phyloP scores from a whole-genome alignment of 2,329 filamentous ascomycete genomes.

The Diaporthe sp. region DNA sequence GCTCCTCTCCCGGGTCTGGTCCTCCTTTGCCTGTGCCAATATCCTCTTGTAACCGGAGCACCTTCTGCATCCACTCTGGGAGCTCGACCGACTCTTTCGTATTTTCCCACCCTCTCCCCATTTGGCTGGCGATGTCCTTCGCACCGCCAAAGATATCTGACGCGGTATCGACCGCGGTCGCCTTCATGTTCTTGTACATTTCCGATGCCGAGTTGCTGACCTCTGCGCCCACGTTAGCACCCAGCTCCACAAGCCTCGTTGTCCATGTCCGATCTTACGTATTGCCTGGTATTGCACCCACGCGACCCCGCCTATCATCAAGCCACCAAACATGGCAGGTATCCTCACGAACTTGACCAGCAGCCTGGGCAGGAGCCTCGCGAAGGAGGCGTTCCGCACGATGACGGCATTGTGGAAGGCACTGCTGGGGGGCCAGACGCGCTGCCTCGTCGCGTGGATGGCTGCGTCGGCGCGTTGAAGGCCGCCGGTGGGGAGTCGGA shows the following conservation, averaged over 20 bases:
- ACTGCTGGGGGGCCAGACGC: constrained; percentile 85
- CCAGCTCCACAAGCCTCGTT: not conserved
- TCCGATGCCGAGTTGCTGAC: constrained; percentile 84
- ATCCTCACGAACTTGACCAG: constrained; percentile 90
- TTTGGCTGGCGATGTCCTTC: constrained; percentile 82
- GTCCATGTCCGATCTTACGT: constrained; percentile 65
- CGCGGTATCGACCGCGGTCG: constrained; percentile 78
- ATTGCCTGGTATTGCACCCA: constrained; percentile 97
- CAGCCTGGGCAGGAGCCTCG: constrained; percentile 82
- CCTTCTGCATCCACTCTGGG: constrained; percentile 83
- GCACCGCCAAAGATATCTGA: constrained; percentile 79
- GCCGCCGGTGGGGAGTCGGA: constrained; percentile 77
- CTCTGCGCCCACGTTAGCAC: constrained; percentile 59
- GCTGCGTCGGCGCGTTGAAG: constrained; percentile 76
- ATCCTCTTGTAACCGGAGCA: constrained; percentile 74
- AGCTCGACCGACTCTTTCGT: constrained; percentile 80
- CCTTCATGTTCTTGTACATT: constrained; percentile 79
- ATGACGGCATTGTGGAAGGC: constrained; percentile 85
- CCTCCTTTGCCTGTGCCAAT: constrained; percentile 66
- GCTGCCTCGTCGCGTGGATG: constrained; percentile 71
- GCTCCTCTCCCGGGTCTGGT: constrained; percentile 64
- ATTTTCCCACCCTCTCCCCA: constrained; percentile 83
- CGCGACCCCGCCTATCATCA: constrained; percentile 86
- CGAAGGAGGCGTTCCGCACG: constrained; percentile 75
- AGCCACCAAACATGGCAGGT: constrained; percentile 91